These are phyloP conservation scores for Termitomyces sp. DNA, from an alignment of 768 basidiomycete genomes.

Conservation along the genomic window DNA sequence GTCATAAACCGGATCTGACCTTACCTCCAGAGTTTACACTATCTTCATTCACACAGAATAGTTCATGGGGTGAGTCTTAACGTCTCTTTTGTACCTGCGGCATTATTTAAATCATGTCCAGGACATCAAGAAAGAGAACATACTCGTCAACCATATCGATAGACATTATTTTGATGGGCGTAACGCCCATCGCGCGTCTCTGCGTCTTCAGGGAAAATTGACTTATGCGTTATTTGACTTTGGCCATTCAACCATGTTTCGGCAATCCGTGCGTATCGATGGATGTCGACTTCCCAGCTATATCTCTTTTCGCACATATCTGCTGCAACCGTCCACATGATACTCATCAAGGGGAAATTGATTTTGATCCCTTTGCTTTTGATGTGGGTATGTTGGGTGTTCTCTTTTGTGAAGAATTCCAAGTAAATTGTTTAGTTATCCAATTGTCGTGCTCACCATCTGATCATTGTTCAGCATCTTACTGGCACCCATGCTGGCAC, in stretches of 20 bases:
- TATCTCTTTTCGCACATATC: not conserved
- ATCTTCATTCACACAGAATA: not conserved
- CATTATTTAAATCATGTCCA: not conserved
- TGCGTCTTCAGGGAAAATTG: not conserved
- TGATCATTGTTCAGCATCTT: not conserved
- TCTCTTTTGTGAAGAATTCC: not conserved
- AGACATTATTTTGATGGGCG: not conserved
- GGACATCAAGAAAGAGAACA: no score
- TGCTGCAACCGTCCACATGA: not conserved
- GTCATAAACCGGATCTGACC: not conserved
- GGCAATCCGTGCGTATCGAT: not conserved
- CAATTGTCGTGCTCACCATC: not conserved
- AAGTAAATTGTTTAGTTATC: not conserved
- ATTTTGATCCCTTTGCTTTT: no score
- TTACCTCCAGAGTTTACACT: not conserved
- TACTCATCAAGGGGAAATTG: not conserved
- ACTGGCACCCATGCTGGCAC: not conserved
- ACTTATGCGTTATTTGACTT: not conserved
- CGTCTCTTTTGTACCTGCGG: not conserved
- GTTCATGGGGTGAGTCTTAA: not conserved
- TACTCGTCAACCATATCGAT: no score
- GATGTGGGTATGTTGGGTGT: no score
- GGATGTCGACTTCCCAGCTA: not conserved
- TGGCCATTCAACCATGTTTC: not conserved
- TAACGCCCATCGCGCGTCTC: not conserved